Evolutionary conservation across 2,329 filamentous ascomycete species (phyloP).

Genomic region (Trichoderma asperellum): DNA sequence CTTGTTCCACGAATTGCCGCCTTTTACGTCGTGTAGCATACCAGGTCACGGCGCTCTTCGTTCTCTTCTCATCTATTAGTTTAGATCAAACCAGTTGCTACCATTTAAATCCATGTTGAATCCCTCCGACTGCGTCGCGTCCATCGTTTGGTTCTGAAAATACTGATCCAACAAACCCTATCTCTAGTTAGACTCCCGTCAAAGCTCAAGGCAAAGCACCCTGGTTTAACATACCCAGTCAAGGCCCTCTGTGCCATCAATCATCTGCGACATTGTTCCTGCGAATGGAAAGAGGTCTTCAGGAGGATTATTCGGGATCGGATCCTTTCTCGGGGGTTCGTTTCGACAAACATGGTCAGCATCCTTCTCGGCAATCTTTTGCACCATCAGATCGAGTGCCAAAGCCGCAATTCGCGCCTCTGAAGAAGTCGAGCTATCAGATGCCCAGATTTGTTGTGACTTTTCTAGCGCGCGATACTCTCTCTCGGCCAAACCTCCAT

Average conservation of each 20-base stretch:
- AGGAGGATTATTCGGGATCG: not conserved
- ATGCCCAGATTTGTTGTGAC: conserved; percentile 5
- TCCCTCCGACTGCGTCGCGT: not conserved
- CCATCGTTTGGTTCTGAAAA: conserved; percentile 1
- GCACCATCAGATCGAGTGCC: conserved; percentile 5
- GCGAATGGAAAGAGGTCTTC: not conserved
- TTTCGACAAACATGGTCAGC: not conserved
- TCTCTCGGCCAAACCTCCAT: not conserved
- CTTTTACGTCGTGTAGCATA: no score
- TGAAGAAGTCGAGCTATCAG: not conserved
- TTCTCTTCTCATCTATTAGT: not conserved
- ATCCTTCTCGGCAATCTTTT: conserved; percentile 9
- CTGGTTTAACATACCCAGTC: conserved; percentile 2
- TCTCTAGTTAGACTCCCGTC: not conserved
- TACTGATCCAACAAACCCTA: conserved; percentile 6
- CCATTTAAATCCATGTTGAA: not conserved
- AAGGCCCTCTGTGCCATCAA: conserved; percentile 8
- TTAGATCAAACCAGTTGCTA: conserved; percentile 1
- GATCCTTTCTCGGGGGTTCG: not conserved
- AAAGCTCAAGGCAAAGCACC: not conserved
- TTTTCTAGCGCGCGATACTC: not conserved
- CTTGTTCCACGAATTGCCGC: no score
- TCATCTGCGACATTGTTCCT: conserved; percentile 17
- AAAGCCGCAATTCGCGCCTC: conserved; percentile 4
- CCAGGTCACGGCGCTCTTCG: no score